Percentiles rank a stretch among this genome's conserved stretches.
Evolutionary conservation across 83 land plant species (phyloP).

Genomic region (Thuja plicata): DNA sequence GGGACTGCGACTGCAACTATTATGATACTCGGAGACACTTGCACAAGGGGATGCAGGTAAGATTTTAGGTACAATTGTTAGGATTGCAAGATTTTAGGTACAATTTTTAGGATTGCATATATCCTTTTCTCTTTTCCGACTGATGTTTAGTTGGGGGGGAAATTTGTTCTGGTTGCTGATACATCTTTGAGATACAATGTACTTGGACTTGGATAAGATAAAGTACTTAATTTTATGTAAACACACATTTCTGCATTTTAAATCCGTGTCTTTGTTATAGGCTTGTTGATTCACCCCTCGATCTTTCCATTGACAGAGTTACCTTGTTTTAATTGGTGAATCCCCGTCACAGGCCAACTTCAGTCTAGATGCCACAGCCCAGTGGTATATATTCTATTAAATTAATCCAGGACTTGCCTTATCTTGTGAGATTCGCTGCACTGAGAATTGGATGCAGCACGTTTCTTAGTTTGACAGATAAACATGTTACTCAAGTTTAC

Average conservation of each 20-base stretch:
- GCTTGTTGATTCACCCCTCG: not conserved
- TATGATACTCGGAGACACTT: constrained; percentile 98
- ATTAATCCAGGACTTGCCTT: not conserved
- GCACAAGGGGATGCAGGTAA: constrained; percentile 83
- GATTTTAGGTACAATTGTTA: not conserved
- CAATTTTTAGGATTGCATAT: not conserved
- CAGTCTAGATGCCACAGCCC: not conserved
- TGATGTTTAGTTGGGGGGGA: not conserved
- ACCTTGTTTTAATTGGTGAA: not conserved
- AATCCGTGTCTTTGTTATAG: not conserved
- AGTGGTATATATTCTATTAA: not conserved
- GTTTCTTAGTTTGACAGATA: not conserved
- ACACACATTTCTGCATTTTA: not conserved
- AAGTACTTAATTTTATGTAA: not conserved
- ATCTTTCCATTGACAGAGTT: not conserved
- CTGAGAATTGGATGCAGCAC: not conserved
- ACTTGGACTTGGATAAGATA: no score
- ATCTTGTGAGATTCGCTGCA: not conserved
- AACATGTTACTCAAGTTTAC: not conserved
- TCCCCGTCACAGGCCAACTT: not conserved
- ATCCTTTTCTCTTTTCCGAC: not conserved
- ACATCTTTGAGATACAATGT: not conserved
- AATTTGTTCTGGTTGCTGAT: not conserved
- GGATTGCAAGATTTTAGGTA: not conserved
- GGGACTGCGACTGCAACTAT: constrained; percentile 98